These are phyloP conservation scores for Ophiostoma pallidulum DNA, from an alignment of 2,329 filamentous ascomycete species.

Conservation along the genomic window DNA sequence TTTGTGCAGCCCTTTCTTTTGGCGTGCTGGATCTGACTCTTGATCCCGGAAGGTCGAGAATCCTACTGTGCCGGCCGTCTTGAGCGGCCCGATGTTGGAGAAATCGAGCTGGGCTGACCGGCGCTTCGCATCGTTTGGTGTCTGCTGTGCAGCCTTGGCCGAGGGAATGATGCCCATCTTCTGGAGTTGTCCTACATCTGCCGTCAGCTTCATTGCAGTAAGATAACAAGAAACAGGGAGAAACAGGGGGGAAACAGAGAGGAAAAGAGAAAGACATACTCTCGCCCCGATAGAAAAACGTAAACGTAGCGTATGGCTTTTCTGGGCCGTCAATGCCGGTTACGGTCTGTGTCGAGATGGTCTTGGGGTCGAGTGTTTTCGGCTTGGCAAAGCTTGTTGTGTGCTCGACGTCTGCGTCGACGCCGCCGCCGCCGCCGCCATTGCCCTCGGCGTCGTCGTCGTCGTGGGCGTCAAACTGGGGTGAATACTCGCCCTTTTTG, in stretches of 20 bases:
- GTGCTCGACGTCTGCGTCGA: constrained; percentile 83
- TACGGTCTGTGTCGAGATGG: constrained; percentile 98
- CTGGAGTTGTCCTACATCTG: constrained; percentile 78
- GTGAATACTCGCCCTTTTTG: constrained; percentile 95
- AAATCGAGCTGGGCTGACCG: constrained; percentile 80
- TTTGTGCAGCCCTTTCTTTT: constrained; percentile 53
- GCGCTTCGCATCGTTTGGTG: constrained; percentile 57
- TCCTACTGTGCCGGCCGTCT: constrained; percentile 77
- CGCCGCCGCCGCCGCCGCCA: constrained; percentile 41
- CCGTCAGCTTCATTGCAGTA: too few species aligned
- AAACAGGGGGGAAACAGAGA: background rate
- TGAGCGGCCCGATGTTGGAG: constrained; percentile 72
- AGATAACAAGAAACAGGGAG: background rate
- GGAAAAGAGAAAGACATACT: constrained; percentile 57
- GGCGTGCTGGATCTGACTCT: constrained; percentile 43
- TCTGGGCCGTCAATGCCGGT: constrained; percentile 94
- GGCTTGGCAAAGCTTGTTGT: constrained; percentile 97
- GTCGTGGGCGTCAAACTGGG: constrained; percentile 93
- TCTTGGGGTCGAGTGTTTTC: constrained; percentile 90
- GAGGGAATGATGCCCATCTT: constrained; percentile 86
- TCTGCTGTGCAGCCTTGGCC: constrained; percentile 53
- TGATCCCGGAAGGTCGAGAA: constrained; percentile 81
- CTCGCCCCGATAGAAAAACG: constrained; percentile 94
- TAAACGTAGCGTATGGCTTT: constrained; percentile 93
- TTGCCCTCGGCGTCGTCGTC: constrained; percentile 58